Evolutionary conservation across 306 rosid species (phyloP).

Genomic region (Purshia tridentata): DNA sequence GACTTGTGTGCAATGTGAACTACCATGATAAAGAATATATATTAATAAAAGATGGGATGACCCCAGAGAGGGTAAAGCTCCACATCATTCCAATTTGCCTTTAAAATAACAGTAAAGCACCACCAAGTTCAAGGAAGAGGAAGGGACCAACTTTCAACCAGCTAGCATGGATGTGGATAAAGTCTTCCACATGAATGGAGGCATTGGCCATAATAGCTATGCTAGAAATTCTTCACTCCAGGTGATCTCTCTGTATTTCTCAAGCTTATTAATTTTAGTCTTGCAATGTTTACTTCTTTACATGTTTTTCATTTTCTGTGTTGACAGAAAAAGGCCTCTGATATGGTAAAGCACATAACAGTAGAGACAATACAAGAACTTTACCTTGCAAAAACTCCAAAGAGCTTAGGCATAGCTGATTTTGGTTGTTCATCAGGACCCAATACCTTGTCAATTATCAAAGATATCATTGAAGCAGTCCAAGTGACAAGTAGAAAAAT

Average conservation of each 20-base stretch:
- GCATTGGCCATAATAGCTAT: conserved; percentile 84
- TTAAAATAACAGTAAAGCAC: conserved; percentile 36
- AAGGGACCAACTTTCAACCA: conserved; percentile 5
- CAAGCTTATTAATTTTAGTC: not conserved
- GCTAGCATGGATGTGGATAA: conserved; percentile 68
- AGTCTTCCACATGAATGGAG: conserved; percentile 85
- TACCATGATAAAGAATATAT: conserved; percentile 26
- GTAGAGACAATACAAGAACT: conserved; percentile 57
- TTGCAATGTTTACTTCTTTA: conserved; percentile 6
- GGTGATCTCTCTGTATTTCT: conserved; percentile 34
- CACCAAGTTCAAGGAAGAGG: conserved; percentile 25
- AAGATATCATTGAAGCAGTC: conserved; percentile 66
- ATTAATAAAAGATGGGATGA: not conserved
- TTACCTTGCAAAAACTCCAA: conserved; percentile 56
- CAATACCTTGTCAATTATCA: conserved; percentile 68
- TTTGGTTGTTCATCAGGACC: conserved; percentile 95
- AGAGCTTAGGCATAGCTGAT: conserved; percentile 83
- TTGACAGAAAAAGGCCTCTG: conserved; percentile 69
- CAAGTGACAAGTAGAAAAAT: conserved; percentile 41
- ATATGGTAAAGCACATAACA: conserved; percentile 77
- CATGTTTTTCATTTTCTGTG: conserved; percentile 3
- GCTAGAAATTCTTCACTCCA: conserved; percentile 81
- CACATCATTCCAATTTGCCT: conserved; percentile 35
- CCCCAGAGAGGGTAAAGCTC: conserved; percentile 4
- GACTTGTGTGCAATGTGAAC: conserved; percentile 22